Base-by-base conservation (phyloP, 2,329 filamentous ascomycete genomes). In the Akanthomyces uredinophilus region DNA sequence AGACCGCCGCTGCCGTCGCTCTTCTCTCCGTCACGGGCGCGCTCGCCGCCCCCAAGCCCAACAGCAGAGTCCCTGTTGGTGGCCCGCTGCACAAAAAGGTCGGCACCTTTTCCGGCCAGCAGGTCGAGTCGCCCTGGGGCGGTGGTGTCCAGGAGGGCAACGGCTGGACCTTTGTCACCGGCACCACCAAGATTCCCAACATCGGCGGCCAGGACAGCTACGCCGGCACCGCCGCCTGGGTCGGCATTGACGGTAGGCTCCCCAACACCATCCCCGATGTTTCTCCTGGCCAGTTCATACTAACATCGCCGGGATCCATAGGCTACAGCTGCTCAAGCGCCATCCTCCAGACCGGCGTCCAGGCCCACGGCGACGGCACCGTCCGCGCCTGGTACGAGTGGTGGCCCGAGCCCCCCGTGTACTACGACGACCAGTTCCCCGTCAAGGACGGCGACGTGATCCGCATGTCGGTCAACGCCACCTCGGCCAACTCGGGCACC, bases 341-440 rank as follows among this genome's bases (percentile, higher is more conserved):
- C n/a, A 75, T 77, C 41, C 69, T 77, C 3, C 75, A 77, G 65
- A 73, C 74, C 5, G 76, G 76, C 41, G 67, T 78, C 60, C 76
- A 77, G 64, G 75, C 75, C 66, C 70, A 70, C 29, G 69, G 73
- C 53, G 62, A 73, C 57, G 68, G 67, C 37, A 64, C 62, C 49
- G 77, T 73, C 64, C 70, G 74, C 52, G 71, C 74, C 44, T 78
- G 75, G 75, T 77, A 75, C 63, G 75, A 77, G 67, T 78, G 75
- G 75, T 75, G 72, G 65, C 75, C 76, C 8, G 72, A 74, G 64
- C 70, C 72, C 62, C 67, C 72, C 43, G 71, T 76, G 66, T 68
- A 70, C 66, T 77, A 77, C 69, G 63, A 59, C 64, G 65, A 67
- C 60, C 27, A 50, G 41, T 66, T 68, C 57, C 61, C 37, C 55